Evolutionary conservation across 768 basidiomycete genomes (phyloP), one percentile per base, ranked within the genome.

Genomic region (Boletus rubescentipes): DNA sequence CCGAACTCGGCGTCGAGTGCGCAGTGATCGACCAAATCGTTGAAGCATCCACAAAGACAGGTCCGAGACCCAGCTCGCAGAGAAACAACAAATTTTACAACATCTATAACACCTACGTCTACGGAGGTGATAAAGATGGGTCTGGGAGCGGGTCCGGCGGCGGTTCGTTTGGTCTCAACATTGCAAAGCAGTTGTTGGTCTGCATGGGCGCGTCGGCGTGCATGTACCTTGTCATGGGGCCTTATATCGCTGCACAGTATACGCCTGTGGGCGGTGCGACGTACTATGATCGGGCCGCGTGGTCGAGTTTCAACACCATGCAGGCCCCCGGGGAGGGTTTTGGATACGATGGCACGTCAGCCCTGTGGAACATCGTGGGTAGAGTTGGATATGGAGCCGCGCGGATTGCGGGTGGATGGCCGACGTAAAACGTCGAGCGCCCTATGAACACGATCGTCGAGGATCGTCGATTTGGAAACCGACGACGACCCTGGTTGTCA

Each of bases 291-390:
- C 85, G 90, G 11, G 77, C 80, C 9, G 87, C 87, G 26, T 93
- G 91, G 91, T 77, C 77, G 51, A 86, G 83, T 66, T 91, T 89
- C 72, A 91, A 92, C 64, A 73, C 80, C 11, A 79, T 93, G 74
- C 80, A 81, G 46, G 81, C 78, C 10, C 78, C 77, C 1, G 88
- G 88, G 0, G 89, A 91, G 63, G 89, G 90, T 29, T 88, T 89
- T 59, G 72, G 73, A 20, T 72, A 74, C 12, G 85, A 85, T 58
- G 77, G 80, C 32, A 81, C 85, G 2, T 75, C 79, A 18, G 79
- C 80, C 11, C 76, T 90, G 41, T 90, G 87, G 87, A 80, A 73
- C 54, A 77, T 90, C 59, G 62, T 92, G 48, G 87, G 87, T 12
- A 74, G 86, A 14, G 80, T 92, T 10, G 85, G 85, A 5, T 85